These are phyloP conservation scores for Nevesoporus exiguus DNA, from an alignment of 768 basidiomycete genomes.

Conservation along the genomic window DNA sequence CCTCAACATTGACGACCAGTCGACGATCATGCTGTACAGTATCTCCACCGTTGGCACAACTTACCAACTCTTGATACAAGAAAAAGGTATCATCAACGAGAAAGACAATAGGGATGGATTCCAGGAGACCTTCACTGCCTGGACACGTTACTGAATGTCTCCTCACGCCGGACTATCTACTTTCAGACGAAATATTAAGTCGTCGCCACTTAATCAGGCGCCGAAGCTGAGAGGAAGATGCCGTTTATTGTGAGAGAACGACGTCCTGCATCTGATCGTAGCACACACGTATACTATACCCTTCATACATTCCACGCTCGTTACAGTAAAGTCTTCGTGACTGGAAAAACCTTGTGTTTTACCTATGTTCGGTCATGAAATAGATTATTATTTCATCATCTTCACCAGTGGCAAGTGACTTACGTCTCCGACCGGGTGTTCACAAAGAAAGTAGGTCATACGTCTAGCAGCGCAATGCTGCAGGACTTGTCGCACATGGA, in stretches of 20 bases:
- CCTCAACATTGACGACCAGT: constrained; percentile 38
- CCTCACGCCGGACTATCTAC: background rate
- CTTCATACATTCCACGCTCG: background rate
- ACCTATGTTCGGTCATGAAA: background rate
- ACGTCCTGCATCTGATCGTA: background rate
- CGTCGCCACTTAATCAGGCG: background rate
- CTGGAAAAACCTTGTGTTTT: background rate
- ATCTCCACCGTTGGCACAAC: constrained; percentile 47
- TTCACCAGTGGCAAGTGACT: constrained; percentile 7
- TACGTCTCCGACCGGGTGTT: constrained; percentile 14
- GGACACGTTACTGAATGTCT: constrained; percentile 22
- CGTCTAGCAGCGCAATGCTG: constrained; percentile 71
- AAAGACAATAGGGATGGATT: constrained; percentile 43
- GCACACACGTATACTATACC: background rate
- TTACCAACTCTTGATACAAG: constrained; percentile 39
- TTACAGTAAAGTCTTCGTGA: background rate
- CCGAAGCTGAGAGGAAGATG: background rate
- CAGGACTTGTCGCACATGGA: constrained; percentile 93
- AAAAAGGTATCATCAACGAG: constrained; percentile 35
- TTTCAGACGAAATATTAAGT: too few species aligned
- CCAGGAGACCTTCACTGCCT: constrained; percentile 38
- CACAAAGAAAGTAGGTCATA: constrained; percentile 3
- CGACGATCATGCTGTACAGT: constrained; percentile 42
- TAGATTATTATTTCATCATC: background rate
- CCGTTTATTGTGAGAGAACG: background rate